Evolutionary conservation across 2,329 filamentous ascomycete species (phyloP), one percentile per base, ranked within the genome.

Genomic region (Ceratocystis albifundus): DNA sequence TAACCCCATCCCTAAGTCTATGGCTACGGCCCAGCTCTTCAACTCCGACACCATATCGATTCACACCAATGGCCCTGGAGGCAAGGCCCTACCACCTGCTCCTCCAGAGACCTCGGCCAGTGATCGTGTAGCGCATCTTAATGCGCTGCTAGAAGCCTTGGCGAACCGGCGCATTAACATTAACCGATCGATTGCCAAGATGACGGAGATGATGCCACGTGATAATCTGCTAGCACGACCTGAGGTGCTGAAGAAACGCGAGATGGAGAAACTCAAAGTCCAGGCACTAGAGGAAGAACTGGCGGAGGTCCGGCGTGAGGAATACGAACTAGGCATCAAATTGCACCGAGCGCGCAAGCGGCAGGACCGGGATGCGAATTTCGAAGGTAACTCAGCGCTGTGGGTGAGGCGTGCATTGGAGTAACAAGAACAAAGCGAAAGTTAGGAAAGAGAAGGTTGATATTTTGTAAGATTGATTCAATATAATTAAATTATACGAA

Each of bases 271-370:
- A 74, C 76, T 78, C 50, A 90, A 88, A 72, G 84, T 94, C 0
- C 83, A 86, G 69, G 80, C 78, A 25, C 78, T 92, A 64, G 81
- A 82, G 67, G 75, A 76, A 63, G 88, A 92, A 73, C 79, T 93
- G 45, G 82, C 86, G 2, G 88, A 91, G 69, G 83, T 94, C 30
- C 82, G 84, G 74, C 81, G 85, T 69, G 86, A 93, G 74, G 87
- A 91, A 74, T 88, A 93, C 72, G 88, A 94, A 66, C 76, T 92
- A 53, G 89, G 89, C 0, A 76, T 94, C 71, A 87, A 86, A 74
- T 78, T 94, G 65, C 84, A 89, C 73, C 79, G 88, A 25, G 86
- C 88, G 8, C 87, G 88, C 76, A 92, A 90, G 77, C 82, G 89
- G 61, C 80, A 85, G 70, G 88, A 92, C 71, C 82, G 86, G 69